A percentile compares a stretch with the other conserved stretches of the same genome.
phyloP scores from a whole-genome alignment of 495 filamentous ascomycete genomes.

The Penicillium maclennaniae region DNA sequence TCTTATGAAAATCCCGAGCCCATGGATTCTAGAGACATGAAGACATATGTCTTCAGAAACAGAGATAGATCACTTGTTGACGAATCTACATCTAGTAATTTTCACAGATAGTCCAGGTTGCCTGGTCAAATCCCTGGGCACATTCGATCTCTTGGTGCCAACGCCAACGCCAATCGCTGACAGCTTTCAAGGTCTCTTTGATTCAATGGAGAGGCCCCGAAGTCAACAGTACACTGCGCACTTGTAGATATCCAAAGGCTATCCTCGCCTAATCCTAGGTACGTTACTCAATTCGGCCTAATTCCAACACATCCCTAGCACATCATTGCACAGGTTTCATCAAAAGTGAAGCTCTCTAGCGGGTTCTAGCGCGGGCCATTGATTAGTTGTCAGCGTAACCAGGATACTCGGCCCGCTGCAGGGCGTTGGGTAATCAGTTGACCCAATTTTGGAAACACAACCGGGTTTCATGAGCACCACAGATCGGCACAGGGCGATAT shows the following conservation, averaged over 20 bases:
- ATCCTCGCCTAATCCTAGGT: background rate
- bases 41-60: too few relatives aligned
- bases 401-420: conserved; percentile 26
- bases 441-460: conserved; percentile 11
- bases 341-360: background rate
- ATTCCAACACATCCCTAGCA: background rate
- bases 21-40: too few relatives aligned
- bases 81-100: too few relatives aligned
- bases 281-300: background rate
- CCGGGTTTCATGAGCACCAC: conserved; percentile 11
- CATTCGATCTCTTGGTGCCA: background rate
- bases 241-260: background rate
- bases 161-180: background rate
- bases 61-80: too few relatives aligned
- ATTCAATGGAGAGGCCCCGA: background rate
- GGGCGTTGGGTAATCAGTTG: conserved; percentile 14
- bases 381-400: conserved; percentile 5
- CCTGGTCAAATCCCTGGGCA: too few relatives aligned
- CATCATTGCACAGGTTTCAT: background rate
- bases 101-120: too few relatives aligned
- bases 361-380: conserved; percentile 2
- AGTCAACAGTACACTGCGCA: background rate
- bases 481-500: conserved; percentile 6
- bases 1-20: too few relatives aligned
- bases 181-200: background rate